Conservation (phyloP, 345 rosid species). For the Salix suchowensis region DNA sequence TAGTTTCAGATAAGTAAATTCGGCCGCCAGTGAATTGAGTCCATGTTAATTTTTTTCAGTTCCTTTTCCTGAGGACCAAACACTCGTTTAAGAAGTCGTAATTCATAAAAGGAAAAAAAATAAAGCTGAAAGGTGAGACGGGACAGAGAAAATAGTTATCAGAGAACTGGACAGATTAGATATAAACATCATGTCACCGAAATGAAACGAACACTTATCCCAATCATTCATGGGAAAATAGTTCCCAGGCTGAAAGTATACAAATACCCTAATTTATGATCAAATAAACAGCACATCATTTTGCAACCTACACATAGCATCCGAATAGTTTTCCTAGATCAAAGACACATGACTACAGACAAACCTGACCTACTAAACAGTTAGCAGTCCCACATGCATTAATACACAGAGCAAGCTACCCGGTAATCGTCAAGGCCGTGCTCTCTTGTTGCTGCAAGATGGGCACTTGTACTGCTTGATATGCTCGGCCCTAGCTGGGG, state of each 20-base stretch:
- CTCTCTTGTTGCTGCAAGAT: conserved; percentile 27
- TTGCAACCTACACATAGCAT: conserved; percentile 24
- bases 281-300: conserved; percentile 24
- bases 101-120: background rate
- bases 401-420: conserved; percentile 1
- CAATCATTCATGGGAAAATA: conserved; percentile 9
- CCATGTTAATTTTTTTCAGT: background rate
- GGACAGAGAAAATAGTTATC: background rate
- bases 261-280: conserved; percentile 21
- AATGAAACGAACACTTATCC: conserved; percentile 13
- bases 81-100: background rate
- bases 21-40: background rate
- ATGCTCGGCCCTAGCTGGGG: conserved; percentile 28
- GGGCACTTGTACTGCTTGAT: conserved; percentile 29
- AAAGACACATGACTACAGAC: conserved; percentile 28
- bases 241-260: conserved; percentile 12
- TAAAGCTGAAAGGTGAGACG: background rate
- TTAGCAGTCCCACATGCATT: conserved; percentile 38
- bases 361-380: conserved; percentile 43
- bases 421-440: conserved; percentile 9
- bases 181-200: conserved; percentile 7
- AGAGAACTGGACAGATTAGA: conserved; percentile 11
- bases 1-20: background rate
- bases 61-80: background rate
- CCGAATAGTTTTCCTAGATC: conserved; percentile 31